A percentile compares a stretch with the other conserved stretches of the same genome.
phyloP scores from a whole-genome alignment of 208 protist species.

The Trypanosoma mega region DNA sequence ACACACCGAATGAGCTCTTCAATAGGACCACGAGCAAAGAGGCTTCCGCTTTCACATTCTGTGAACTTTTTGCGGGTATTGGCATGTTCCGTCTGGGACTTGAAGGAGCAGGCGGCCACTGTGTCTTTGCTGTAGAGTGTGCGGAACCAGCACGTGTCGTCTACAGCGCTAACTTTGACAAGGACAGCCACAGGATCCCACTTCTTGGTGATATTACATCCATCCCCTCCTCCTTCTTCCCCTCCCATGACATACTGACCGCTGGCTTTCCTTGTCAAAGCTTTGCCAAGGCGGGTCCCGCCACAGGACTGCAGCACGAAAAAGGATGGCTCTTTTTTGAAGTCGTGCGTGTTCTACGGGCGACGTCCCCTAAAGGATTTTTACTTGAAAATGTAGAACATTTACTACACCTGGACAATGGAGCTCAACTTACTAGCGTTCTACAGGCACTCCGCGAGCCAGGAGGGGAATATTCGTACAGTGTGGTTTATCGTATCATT shows the following conservation, averaged over 20 bases:
- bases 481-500: slow-evolving; percentile 42
- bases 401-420: slow-evolving; percentile 51
- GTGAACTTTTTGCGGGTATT: slow-evolving; percentile 89
- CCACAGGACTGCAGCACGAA: slow-evolving; percentile 40
- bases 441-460: slow-evolving; percentile 31
- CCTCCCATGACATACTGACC: slow-evolving; percentile 69
- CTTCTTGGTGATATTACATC: slow-evolving; percentile 70
- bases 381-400: slow-evolving; percentile 86
- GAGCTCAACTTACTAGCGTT: slow-evolving; percentile 44
- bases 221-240: slow-evolving; percentile 55
- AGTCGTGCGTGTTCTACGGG: slow-evolving; percentile 62
- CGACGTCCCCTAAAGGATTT: slow-evolving; percentile 41
- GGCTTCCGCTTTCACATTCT: slow-evolving; percentile 50
- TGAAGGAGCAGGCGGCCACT: slow-evolving; percentile 48
- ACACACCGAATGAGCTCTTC: too few species aligned
- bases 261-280: slow-evolving; percentile 87
- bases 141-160: slow-evolving; percentile 37
- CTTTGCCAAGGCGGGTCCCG: slow-evolving; percentile 62
- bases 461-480: slow-evolving; percentile 19
- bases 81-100: slow-evolving; percentile 81
- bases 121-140: slow-evolving; percentile 70
- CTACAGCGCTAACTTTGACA: slow-evolving; percentile 57
- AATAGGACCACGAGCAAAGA: neutral
- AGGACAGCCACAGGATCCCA: slow-evolving; percentile 6
- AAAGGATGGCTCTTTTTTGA: slow-evolving; percentile 80